Base-by-base conservation (phyloP, 345 rosid species). In the Pugionium cornutum region DNA sequence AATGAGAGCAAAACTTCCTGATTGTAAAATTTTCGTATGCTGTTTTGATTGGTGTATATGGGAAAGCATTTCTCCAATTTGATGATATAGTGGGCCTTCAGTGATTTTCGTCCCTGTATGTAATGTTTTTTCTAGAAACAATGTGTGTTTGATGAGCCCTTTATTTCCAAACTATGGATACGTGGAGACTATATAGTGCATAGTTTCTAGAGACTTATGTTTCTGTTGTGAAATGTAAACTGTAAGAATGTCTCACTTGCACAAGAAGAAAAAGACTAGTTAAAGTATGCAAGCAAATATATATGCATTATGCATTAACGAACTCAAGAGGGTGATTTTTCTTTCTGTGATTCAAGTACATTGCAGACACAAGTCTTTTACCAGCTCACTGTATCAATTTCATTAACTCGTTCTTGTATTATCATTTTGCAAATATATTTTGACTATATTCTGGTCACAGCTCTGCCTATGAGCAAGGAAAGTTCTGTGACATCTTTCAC, bases 401-500 rank as follows among this genome's bases (percentile, higher is more conserved):
- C 42, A 53, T 8, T 31, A 5, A 36, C 34, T 61, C 27, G n/a
- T 39, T 44, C 37, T 36, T 46, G 10, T 54, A 4, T 46, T 4
- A 35, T 61, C 34, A 9, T 11, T 53, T 53, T 66, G 46, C 45
- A 11, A 35, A 51, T 52, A 32, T 45, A 45, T 64, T 9, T 51
- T 50, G 53, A 33, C 48, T 53, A 1, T 58, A 27, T 47, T 67
- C 29, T 68, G 58, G 31, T 48, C 64, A 2, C 77, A 91, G 99
- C 55, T 76, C 82, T 76, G 73, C 80, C 54, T 94, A 77, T 58
- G 97, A 90, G 52, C 95, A 94, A 75, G 95, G 91, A 53, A 83
- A 72, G 45, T 94, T 77, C 74, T 94, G 99, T 49, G 89, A 88
- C 29, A 58, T 71, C 36, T 94, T 85, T 78, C 99, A 94, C 77